These are phyloP conservation scores for Olyra latifolia DNA, from an alignment of 176 grass and related monocot species.

Conservation along the genomic window DNA sequence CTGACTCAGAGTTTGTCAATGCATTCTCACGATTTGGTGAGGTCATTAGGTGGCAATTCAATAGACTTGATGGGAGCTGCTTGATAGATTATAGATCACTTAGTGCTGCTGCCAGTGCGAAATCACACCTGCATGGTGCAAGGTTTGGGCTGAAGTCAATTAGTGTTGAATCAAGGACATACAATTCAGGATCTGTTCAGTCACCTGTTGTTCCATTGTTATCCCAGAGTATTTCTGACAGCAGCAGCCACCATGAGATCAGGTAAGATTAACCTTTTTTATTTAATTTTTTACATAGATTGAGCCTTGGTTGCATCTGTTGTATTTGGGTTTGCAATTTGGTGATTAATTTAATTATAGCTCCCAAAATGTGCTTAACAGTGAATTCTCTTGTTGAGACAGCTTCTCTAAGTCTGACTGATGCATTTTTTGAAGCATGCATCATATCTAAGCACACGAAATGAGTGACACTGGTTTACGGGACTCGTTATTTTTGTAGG, in stretches of 20 bases:
- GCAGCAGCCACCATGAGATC: slow-evolving; percentile 40
- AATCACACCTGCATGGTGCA: slow-evolving; percentile 61
- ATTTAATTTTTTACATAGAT: slow-evolving; percentile 2
- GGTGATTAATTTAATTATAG: slow-evolving; percentile 17
- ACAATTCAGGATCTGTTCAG: slow-evolving; percentile 33
- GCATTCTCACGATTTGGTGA: slow-evolving; percentile 71
- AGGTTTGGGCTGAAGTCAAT: slow-evolving; percentile 62
- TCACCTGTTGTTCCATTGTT: slow-evolving; percentile 36
- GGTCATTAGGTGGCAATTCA: slow-evolving; percentile 58
- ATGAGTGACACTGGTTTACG: neutral
- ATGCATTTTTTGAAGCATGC: neutral
- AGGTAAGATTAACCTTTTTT: slow-evolving; percentile 46
- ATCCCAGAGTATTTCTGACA: slow-evolving; percentile 39
- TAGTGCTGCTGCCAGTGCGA: slow-evolving; percentile 52
- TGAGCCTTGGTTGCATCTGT: slow-evolving; percentile 14
- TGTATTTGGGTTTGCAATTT: slow-evolving; percentile 6
- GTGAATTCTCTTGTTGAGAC: neutral
- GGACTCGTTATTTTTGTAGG: neutral
- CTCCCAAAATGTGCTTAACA: slow-evolving; percentile 6
- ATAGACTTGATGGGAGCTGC: slow-evolving; percentile 49
- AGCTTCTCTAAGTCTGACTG: neutral
- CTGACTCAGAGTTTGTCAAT: slow-evolving; percentile 63
- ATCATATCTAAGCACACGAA: neutral
- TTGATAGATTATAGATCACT: slow-evolving; percentile 63
- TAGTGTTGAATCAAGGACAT: slow-evolving; percentile 48